Base-by-base conservation (phyloP, 495 filamentous ascomycete genomes). In the Trichoderma erinaceum region DNA sequence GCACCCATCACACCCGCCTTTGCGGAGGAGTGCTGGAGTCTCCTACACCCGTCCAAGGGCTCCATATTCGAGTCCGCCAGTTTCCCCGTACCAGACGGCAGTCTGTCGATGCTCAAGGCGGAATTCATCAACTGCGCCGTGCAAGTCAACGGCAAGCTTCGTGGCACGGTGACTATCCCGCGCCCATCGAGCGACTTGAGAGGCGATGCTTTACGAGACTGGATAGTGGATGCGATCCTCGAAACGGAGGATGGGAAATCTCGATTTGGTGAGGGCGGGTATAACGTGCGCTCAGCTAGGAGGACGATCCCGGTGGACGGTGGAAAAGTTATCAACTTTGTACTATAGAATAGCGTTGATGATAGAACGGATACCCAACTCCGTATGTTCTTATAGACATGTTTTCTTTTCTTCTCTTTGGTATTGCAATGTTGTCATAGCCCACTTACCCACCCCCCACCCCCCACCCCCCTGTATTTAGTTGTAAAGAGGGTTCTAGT, bases 1-100 rank as follows among this genome's bases (percentile, higher is more conserved):
- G 88, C 90, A 0, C 92, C 92, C 7, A 85, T 96, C 44, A 84
- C 90, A 0, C 92, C 92, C 0, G 89, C 88, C 0, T 84, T 93
- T 66, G 81, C 90, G 1, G 90, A 93, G 56, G 92, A 96, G 73
- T 90, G 86, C 71, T 95, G 92, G 91, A 81, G 86, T 68, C 68
- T 84, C 1, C 78, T 93, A 5, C 76, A 25, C 8, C 73, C 78
- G 15, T 63, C 69, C 18, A 29, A 56, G 18, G 66, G 63, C 21
- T 80, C 79, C 56, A 78, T 91, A 63, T 86, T 88, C 66, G 70
- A 76, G 11, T 74, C 78, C 10, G 69, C 67, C 0, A 73, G 78
- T 25, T 90, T 86, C 77, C 89, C 89, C 3, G 77, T 71, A 1
- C 70, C 78, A 32, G 85, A 86, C 50, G 84, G 83, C 4, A 80